Base-by-base conservation (phyloP, 2,329 filamentous ascomycete genomes). In the Talaromyces sp. region DNA sequence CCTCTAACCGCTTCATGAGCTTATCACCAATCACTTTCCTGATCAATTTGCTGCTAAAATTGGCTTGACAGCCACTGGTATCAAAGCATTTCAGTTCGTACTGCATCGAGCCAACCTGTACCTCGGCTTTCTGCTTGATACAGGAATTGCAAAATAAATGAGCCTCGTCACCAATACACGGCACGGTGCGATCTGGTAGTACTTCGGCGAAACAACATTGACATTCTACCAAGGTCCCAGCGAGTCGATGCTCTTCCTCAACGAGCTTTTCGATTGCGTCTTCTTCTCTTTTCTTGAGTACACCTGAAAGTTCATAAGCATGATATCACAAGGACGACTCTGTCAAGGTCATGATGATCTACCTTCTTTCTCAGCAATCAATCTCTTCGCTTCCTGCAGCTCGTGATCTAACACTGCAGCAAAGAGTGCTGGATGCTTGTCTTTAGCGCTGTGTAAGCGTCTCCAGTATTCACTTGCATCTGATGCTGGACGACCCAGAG, bases 91-190 rank as follows among this genome's bases (percentile, higher is more conserved):
- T 73, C 21, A 95, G 79, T 52, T 86, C 79, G 71, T 90, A 89
- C 65, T 85, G 87, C n/a, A 84, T 84, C 23, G 86, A 78, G 1
- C 90, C 91, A 59, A 96, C 82, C 66, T 88, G 83, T 6, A 79
- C 84, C 69, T 91, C 86, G 4, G 91, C 88, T 65, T 86, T 86
- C 23, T 75, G 82, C 62, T 80, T 84, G 5, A 87, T 82, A 70
- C 92, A 96, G 1, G 77, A 75, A 54, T 80, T 79, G 73, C 92
- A 96, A 73, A 93, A 93, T 70, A 83, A 84, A 67, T 93, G 90
- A 1, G 76, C 67, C 0, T 71, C 68, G 0, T 83, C 79, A 16
- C 82, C 86, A 58, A 85, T 76, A 72, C 92, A 96, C 66, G 84
- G 80, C 1, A 91, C 82, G 79, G 91, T 86, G 55, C 86, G 83